phyloP scores from a whole-genome alignment of 2,329 filamentous ascomycete genomes.

The Verticillium isaacii region DNA sequence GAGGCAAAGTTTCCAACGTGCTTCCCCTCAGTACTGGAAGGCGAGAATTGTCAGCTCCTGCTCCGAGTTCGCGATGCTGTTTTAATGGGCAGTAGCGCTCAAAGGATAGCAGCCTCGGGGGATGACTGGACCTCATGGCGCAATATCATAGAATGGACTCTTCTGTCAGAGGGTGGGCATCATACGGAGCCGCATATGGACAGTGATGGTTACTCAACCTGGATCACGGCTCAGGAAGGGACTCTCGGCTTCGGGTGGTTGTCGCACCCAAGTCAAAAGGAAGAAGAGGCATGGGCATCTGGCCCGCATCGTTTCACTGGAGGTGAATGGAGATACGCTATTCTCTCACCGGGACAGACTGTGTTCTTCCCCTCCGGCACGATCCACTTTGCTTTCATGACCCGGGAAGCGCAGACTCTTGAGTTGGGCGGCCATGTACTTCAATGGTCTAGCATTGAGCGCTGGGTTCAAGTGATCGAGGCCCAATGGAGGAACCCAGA shows the following conservation, averaged over 20 bases:
- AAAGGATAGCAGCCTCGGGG: conserved; percentile 13
- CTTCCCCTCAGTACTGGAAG: no score
- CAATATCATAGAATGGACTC: conserved; percentile 24
- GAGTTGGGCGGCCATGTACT: conserved; percentile 27
- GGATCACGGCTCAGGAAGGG: conserved; percentile 24
- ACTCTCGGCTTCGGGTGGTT: conserved; percentile 24
- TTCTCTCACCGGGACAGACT: conserved; percentile 26
- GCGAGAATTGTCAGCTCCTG: conserved; percentile 8
- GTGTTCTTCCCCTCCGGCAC: conserved; percentile 27
- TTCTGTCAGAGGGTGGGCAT: conserved; percentile 26
- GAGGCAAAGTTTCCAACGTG: no score
- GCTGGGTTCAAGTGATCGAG: conserved; percentile 21
- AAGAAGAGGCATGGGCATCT: conserved; percentile 18
- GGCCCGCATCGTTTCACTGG: conserved; percentile 14
- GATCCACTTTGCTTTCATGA: conserved; percentile 27
- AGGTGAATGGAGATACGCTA: conserved; percentile 23
- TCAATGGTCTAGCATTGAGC: conserved; percentile 20
- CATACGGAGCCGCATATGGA: conserved; percentile 27
- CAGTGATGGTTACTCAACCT: conserved; percentile 26
- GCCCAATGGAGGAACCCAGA: not conserved
- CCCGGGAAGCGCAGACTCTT: conserved; percentile 19
- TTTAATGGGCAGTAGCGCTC: conserved; percentile 9
- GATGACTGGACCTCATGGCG: conserved; percentile 26
- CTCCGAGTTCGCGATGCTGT: conserved; percentile 1
- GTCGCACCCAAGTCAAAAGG: conserved; percentile 18